These are phyloP conservation scores for Balamuthia mandrillaris DNA, from an alignment of 208 protist genomes.

Conservation along the genomic window DNA sequence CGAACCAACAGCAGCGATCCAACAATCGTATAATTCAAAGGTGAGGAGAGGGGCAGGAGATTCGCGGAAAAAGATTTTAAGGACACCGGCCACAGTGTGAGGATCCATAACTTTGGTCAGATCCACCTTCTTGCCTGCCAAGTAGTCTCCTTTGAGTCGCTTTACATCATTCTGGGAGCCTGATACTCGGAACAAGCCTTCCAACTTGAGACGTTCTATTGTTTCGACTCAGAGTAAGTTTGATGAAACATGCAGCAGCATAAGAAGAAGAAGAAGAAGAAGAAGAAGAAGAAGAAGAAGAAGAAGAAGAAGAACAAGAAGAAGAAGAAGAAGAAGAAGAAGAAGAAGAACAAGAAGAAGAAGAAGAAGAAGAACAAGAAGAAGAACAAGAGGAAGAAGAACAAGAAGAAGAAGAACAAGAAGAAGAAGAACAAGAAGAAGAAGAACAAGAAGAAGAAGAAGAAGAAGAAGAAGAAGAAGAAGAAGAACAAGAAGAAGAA, in stretches of 20 bases:
- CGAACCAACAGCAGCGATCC: neutral
- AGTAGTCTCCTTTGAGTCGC: neutral
- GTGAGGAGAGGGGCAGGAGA: slow-evolving; percentile 8
- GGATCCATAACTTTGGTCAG: slow-evolving; percentile 26
- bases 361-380: neutral
- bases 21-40: slow-evolving; percentile 20
- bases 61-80: slow-evolving; percentile 29
- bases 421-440: neutral
- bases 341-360: neutral
- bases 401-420: neutral
- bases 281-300: neutral
- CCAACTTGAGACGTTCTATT: neutral
- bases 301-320: neutral
- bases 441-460: neutral
- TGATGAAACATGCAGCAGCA: neutral
- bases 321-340: neutral
- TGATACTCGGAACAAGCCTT: slow-evolving; percentile 5
- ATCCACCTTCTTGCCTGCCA: neutral
- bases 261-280: neutral
- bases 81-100: slow-evolving; percentile 2
- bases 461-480: neutral
- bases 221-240: neutral
- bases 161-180: slow-evolving; percentile 18
- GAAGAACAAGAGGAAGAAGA: neutral
- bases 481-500: neutral